Conservation (phyloP, 257 asterid genomes). For the Nicotiana sylvestris region DNA sequence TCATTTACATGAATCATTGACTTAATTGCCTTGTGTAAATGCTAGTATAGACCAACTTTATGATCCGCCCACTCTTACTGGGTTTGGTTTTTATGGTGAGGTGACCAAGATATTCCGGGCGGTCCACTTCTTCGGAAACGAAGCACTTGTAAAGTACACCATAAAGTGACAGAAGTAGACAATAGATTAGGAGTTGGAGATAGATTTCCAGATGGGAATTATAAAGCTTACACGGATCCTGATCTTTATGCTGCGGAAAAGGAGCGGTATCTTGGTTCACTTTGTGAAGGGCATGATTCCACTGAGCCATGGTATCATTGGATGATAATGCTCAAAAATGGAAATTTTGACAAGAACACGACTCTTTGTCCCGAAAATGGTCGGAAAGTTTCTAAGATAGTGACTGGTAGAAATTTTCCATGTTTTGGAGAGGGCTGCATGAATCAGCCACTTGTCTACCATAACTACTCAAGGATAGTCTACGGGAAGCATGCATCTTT, state of each 20-base stretch:
- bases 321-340: constrained; percentile 87
- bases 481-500: constrained; percentile 31
- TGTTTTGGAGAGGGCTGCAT: constrained; percentile 86
- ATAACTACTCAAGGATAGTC: constrained; percentile 42
- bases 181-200: constrained; percentile 63
- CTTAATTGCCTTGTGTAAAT: constrained; percentile 2
- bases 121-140: constrained; percentile 11
- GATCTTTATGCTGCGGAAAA: constrained; percentile 71
- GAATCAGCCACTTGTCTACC: constrained; percentile 83
- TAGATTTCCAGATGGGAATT: constrained; percentile 36
- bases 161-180: constrained; percentile 60
- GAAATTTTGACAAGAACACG: constrained; percentile 74
- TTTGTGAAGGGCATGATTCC: constrained; percentile 50
- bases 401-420: constrained; percentile 62
- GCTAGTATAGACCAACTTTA: background rate
- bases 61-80: background rate
- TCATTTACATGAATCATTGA: background rate
- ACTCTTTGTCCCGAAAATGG: constrained; percentile 84
- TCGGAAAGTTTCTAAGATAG: constrained; percentile 55
- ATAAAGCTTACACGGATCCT: constrained; percentile 43
- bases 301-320: constrained; percentile 59
- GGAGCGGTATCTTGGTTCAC: constrained; percentile 68
- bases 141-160: constrained; percentile 45
- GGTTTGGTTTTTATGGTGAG: constrained; percentile 21
- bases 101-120: constrained; percentile 27